Conservation (phyloP, 495 filamentous ascomycete genomes). For the Xylaria telfairii region DNA sequence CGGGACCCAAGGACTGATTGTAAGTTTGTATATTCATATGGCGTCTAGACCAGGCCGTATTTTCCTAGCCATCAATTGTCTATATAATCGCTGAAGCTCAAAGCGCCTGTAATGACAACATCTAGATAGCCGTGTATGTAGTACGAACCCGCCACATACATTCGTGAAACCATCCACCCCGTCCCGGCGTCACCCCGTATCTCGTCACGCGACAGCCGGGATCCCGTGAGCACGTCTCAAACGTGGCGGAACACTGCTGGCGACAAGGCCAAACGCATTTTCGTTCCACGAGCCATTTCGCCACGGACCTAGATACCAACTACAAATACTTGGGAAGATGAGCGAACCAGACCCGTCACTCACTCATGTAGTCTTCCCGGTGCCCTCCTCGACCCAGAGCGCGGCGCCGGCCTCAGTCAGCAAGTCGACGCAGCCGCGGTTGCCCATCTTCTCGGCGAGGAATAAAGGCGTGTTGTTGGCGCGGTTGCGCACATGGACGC, state of each 20-base stretch:
- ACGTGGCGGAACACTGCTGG: slow-evolving; percentile 53
- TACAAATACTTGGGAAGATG: slow-evolving; percentile 37
- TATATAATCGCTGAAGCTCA: neutral
- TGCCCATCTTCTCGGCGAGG: slow-evolving; percentile 66
- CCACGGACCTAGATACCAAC: slow-evolving; percentile 57
- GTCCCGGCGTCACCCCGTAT: too few species aligned
- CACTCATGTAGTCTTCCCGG: neutral
- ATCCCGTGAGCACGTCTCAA: slow-evolving; percentile 47
- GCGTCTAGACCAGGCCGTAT: neutral
- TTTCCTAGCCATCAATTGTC: neutral
- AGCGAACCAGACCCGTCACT: neutral
- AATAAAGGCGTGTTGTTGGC: slow-evolving; percentile 83
- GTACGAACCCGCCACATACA: neutral
- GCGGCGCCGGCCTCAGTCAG: slow-evolving; percentile 74
- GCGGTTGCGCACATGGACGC: slow-evolving; percentile 84
- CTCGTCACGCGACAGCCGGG: slow-evolving; percentile 19
- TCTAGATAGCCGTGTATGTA: neutral
- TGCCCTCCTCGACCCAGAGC: slow-evolving; percentile 48
- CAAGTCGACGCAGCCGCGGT: slow-evolving; percentile 65
- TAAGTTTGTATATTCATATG: neutral
- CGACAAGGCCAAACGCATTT: slow-evolving; percentile 62
- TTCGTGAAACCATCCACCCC: neutral
- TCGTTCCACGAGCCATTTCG: slow-evolving; percentile 57
- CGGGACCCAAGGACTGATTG: neutral
- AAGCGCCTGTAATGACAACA: too few species aligned